These are phyloP conservation scores for Scopulariopsis brevicaulis DNA, from an alignment of 2,329 filamentous ascomycete species.

Conservation along the genomic window DNA sequence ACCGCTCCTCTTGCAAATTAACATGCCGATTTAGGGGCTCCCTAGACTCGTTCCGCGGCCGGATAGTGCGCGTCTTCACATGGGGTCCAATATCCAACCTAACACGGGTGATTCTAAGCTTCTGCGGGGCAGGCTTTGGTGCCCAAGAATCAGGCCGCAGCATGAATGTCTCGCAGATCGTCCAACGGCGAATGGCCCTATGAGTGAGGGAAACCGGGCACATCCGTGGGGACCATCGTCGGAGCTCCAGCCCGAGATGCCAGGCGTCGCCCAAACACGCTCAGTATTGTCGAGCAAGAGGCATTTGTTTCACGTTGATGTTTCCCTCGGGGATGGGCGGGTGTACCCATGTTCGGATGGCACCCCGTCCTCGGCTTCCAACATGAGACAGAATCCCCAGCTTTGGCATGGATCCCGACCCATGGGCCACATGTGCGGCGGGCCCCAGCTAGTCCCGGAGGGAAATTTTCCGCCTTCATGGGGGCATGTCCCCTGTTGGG, in stretches of 20 bases:
- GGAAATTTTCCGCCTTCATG: background rate
- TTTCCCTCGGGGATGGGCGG: background rate
- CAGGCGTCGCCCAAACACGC: background rate
- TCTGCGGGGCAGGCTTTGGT: background rate
- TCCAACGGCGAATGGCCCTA: background rate
- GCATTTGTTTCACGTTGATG: conserved; percentile 3
- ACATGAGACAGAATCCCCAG: too few species aligned
- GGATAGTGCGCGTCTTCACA: background rate
- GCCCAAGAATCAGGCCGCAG: background rate
- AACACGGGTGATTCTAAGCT: too few species aligned
- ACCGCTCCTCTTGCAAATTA: background rate
- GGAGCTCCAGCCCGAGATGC: background rate
- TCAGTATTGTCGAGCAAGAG: background rate
- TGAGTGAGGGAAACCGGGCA: background rate
- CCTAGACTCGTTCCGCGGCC: background rate
- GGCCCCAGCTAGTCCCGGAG: too few species aligned
- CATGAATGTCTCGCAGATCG: background rate
- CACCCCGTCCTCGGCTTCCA: background rate
- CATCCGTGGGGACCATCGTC: background rate
- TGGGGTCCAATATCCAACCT: background rate
- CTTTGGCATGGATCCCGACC: too few species aligned
- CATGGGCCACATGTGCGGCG: too few species aligned
- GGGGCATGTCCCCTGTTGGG: background rate
- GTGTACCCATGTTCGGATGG: background rate
- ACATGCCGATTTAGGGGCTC: background rate